phyloP scores from a whole-genome alignment of 1,139 yeast species.

The Pneumocystis sp. region DNA sequence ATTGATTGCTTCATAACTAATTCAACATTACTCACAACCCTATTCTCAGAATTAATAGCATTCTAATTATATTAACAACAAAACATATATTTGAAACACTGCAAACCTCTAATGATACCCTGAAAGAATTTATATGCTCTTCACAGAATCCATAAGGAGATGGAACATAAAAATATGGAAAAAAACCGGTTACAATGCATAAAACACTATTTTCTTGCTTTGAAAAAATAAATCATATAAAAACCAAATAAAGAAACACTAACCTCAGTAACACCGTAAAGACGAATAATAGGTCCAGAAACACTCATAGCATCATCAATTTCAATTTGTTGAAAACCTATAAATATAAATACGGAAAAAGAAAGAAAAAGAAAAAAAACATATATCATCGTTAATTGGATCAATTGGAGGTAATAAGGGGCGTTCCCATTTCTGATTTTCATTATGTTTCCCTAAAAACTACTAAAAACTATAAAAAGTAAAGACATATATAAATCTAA shows the following conservation, averaged over 20 bases:
- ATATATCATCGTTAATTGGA: slow-evolving; percentile 36
- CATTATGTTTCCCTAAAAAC: not conserved
- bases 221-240: not conserved
- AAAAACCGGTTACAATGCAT: slow-evolving; percentile 77
- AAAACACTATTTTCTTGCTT: slow-evolving; percentile 63
- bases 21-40: slow-evolving; percentile 49
- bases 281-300: slow-evolving; percentile 50
- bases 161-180: slow-evolving; percentile 83
- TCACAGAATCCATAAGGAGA: slow-evolving; percentile 66
- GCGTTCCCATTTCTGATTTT: slow-evolving; percentile 49
- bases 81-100: not conserved
- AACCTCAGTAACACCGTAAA: slow-evolving; percentile 74
- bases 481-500: slow-evolving; percentile 12
- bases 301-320: slow-evolving; percentile 60
- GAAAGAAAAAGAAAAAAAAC: slow-evolving; percentile 10
- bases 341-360: not conserved
- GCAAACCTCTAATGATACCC: slow-evolving; percentile 2
- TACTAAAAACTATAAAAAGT: not conserved
- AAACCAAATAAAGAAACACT: not conserved
- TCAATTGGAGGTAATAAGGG: slow-evolving; percentile 40
- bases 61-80: not conserved
- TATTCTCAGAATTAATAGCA: slow-evolving; percentile 18
- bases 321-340: slow-evolving; percentile 76
- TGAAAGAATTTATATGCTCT: slow-evolving; percentile 18
- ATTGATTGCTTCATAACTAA: slow-evolving; percentile 63